Percentiles rank a stretch among this genome's conserved stretches.
phyloP scores from a whole-genome alignment of 2,329 filamentous ascomycete genomes.

The Aspergillus chevalieri region DNA sequence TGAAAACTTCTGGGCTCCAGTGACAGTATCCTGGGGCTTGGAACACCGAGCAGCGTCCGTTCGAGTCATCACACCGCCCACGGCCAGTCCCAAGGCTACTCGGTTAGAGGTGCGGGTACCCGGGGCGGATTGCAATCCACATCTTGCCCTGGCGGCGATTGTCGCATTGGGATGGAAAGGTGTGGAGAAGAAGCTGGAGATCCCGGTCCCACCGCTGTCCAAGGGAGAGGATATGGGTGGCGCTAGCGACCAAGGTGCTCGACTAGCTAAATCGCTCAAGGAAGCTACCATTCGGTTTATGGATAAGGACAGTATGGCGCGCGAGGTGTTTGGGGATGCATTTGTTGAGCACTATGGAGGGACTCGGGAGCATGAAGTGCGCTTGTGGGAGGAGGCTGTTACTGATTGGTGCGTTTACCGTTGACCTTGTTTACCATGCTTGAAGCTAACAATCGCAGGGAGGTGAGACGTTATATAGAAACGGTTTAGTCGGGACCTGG shows the following conservation, averaged over 20 bases:
- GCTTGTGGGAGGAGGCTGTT: conserved; percentile 90
- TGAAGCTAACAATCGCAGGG: conserved; percentile 44
- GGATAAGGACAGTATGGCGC: conserved; percentile 73
- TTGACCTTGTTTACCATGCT: neutral
- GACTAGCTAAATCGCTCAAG: conserved; percentile 76
- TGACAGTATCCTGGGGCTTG: conserved; percentile 93
- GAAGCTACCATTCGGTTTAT: conserved; percentile 78
- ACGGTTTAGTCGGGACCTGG: conserved; percentile 48
- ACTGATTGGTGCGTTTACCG: conserved; percentile 75
- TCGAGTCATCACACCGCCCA: conserved; percentile 81
- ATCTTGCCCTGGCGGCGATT: conserved; percentile 79
- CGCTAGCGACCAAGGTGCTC: conserved; percentile 61
- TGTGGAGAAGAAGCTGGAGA: conserved; percentile 82
- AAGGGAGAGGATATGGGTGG: conserved; percentile 79
- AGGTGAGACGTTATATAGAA: conserved; percentile 71
- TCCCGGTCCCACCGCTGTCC: conserved; percentile 73
- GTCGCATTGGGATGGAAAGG: conserved; percentile 85
- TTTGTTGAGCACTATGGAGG: conserved; percentile 96
- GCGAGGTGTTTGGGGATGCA: conserved; percentile 86
- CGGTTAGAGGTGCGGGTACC: conserved; percentile 89
- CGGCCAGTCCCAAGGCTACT: conserved; percentile 74
- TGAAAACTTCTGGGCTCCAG: conserved; percentile 98
- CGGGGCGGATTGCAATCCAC: conserved; percentile 88
- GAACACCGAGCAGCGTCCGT: conserved; percentile 92
- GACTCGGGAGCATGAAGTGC: conserved; percentile 83